Evolutionary conservation across 805 yeast species (phyloP).

Genomic region (Nakazawaea populi): DNA sequence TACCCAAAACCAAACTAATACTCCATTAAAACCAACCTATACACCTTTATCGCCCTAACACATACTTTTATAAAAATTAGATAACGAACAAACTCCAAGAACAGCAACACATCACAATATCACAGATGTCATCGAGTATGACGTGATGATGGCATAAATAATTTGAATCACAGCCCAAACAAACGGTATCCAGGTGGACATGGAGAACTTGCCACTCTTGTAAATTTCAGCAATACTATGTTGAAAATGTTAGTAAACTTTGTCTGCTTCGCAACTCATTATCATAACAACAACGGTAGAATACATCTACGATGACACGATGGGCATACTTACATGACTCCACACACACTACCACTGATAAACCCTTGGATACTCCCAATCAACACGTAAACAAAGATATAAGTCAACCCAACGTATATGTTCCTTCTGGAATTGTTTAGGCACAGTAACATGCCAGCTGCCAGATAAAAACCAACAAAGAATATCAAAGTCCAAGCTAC

Average conservation of each 20-base stretch:
- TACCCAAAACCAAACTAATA: too few relatives aligned
- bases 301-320: too few relatives aligned
- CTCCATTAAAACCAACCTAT: too few relatives aligned
- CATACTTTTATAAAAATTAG: too few relatives aligned
- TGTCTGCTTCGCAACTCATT: too few relatives aligned
- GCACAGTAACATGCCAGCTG: constrained; percentile 61
- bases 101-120: neutral
- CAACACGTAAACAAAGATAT: constrained; percentile 40
- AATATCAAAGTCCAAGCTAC: constrained; percentile 75
- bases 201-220: constrained; percentile 70
- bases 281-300: too few relatives aligned
- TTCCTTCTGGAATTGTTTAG: constrained; percentile 36
- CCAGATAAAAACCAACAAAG: constrained; percentile 53
- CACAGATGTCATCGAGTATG: constrained; percentile 54
- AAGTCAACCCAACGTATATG: constrained; percentile 28
- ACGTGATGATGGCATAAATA: constrained; percentile 57
- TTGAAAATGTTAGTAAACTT: neutral
- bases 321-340: constrained; percentile 40
- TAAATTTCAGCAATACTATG: constrained; percentile 57
- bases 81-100: neutral
- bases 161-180: constrained; percentile 70
- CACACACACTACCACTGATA: constrained; percentile 69
- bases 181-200: constrained; percentile 96
- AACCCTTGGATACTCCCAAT: constrained; percentile 63
- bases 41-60: too few relatives aligned